Percentiles rank a stretch among this genome's conserved stretches.
These are phyloP conservation scores for Purshia tridentata DNA, from an alignment of 306 rosid species.

Conservation along the genomic window DNA sequence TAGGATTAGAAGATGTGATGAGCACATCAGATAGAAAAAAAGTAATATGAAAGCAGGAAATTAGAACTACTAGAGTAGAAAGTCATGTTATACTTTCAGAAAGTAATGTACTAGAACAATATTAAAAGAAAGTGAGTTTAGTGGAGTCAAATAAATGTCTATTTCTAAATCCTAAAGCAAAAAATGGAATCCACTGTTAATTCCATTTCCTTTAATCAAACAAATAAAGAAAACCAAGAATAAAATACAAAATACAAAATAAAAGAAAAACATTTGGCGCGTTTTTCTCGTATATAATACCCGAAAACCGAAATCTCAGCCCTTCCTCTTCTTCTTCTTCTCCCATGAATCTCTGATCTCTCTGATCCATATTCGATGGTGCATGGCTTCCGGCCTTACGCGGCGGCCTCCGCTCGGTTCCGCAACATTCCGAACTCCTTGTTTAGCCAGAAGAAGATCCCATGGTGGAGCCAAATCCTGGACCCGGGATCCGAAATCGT, in stretches of 20 bases:
- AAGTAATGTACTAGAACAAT: neutral
- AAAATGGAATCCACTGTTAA: too few species aligned
- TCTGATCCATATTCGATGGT: conserved; percentile 5
- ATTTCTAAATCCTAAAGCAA: too few species aligned
- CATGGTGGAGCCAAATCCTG: conserved; percentile 72
- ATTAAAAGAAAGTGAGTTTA: neutral
- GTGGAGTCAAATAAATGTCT: neutral
- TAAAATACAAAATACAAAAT: neutral
- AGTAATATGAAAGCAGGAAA: neutral
- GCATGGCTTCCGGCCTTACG: conserved; percentile 24
- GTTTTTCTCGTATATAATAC: conserved; percentile 10
- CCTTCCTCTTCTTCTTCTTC: neutral
- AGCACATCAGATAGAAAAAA: neutral
- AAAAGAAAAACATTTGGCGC: conserved; percentile 12
- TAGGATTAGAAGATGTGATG: neutral
- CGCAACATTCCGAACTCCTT: conserved; percentile 40
- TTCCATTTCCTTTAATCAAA: neutral
- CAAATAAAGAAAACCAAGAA: neutral
- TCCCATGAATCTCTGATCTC: conserved; percentile 8
- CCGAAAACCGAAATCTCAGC: neutral
- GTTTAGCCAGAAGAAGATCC: conserved; percentile 49
- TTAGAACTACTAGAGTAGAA: neutral
- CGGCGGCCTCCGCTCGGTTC: conserved; percentile 34
- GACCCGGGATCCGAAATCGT: conserved; percentile 61
- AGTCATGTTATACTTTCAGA: neutral